phyloP scores from a whole-genome alignment of 75 land plant genomes.

The Ceratopteris richardii region DNA sequence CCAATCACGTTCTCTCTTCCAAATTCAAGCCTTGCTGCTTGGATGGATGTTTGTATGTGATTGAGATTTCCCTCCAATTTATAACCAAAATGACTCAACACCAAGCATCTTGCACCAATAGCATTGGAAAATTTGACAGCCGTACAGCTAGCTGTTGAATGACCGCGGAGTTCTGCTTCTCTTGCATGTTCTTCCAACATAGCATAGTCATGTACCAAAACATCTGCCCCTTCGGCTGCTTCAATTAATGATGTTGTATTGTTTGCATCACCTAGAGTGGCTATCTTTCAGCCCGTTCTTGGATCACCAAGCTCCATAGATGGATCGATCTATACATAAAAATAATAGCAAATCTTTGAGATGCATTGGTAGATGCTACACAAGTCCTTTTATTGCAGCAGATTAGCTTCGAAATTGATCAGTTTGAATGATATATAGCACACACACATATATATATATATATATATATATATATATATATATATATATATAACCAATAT shows the following conservation, averaged over 20 bases:
- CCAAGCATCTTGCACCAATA: constrained; percentile 29
- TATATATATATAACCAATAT: too few relatives aligned
- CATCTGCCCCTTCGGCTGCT: constrained; percentile 40
- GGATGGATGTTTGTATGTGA: constrained; percentile 6
- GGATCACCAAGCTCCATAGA: constrained; percentile 29
- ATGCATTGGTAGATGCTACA: too few relatives aligned
- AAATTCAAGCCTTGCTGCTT: constrained; percentile 19
- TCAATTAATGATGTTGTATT: constrained; percentile 23
- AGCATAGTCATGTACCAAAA: constrained; percentile 39
- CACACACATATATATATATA: too few relatives aligned
- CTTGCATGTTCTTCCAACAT: constrained; percentile 24
- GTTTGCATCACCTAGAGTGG: constrained; percentile 38
- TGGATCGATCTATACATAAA: constrained; percentile 23
- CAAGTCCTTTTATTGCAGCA: too few relatives aligned
- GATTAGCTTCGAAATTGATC: too few relatives aligned
- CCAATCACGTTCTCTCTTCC: constrained; percentile 27
- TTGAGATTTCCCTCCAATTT: constrained; percentile 19
- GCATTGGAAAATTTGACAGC: constrained; percentile 37
- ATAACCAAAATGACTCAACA: constrained; percentile 43
- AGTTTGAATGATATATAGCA: too few relatives aligned
- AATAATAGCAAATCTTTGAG: too few relatives aligned
- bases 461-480: too few relatives aligned
- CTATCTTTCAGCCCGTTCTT: constrained; percentile 35
- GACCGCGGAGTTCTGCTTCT: constrained; percentile 16
- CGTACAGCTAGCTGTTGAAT: constrained; percentile 42